Evolutionary conservation across 2,329 filamentous ascomycete genomes (phyloP), one percentile per base, ranked within the genome.

Genomic region (Fusarium oxysporum): DNA sequence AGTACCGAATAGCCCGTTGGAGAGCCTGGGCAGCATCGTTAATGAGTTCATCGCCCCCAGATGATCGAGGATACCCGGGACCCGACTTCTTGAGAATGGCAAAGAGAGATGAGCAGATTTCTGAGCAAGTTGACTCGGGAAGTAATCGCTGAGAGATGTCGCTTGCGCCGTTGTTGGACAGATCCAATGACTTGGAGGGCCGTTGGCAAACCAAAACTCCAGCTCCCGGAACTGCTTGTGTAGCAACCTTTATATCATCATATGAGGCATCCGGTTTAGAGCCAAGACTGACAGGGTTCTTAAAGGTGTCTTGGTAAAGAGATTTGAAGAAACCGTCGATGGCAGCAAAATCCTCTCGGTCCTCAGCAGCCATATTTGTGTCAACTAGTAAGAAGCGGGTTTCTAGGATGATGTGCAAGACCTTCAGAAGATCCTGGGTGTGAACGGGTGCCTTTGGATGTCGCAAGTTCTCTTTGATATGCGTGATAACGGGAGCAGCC

Each of bases 391-490:
- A 73, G 35, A 84, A 76, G 6, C 86, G 81, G 5, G 85, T 83
- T 68, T 85, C 85, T 28, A 90, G 78, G 12, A 89, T 78, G 3
- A 87, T 85, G 57, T 87, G 86, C 9, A 90, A 73, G 4, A 90
- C 80, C 23, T 84, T 83, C 5, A 90, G 74, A 3, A 90, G 81
- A 65, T 89, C 86, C n/a, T 84, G 83, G 35, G 84, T 85, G 66
- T 90, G 88, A 6, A 82, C 80, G 8, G 83, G 77, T 2, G 86
- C 86, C 72, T 87, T 87, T 3, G 85, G 83, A 65, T 88, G 84
- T 37, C 83, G 84, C 14, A 90, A 77, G 40, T 86, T 86, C 58
- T 85, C 84, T 64, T 86, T 86, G 38, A 89, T 81, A 35, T 87
- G 83, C 8, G 87, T 81, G 41, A 88, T 82, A 16, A 82, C 80